Base-by-base conservation (phyloP, 805 yeast species). In the Yamadazyma ubonensis region DNA sequence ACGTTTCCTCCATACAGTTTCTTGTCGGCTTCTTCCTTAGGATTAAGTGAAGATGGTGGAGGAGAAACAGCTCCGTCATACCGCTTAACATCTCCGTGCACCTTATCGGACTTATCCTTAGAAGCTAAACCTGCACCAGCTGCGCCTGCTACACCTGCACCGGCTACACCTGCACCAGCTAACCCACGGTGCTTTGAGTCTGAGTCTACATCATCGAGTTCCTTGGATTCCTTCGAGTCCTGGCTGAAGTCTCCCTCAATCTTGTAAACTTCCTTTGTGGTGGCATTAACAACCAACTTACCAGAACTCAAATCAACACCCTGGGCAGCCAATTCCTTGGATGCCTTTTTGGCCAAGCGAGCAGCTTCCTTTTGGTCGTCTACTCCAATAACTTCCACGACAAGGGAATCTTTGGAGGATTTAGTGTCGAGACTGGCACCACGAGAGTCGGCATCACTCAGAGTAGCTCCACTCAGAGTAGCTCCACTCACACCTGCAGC, bases 361-460 rank as follows among this genome's bases (percentile, higher is more conserved):
- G 60, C 56, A 4, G 69, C 68, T 17, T 47, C 43, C 15, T 50
- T 48, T 23, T 54, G 52, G 45, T 62, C 64, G 2, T 55, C 45
- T 33, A 58, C 59, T 23, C 69, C 70, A 45, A 64, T 52, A 11
- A 64, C 69, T 43, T 64, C 70, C 16, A 64, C 65, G 11, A 39
- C 42, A 12, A 39, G 29, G 18, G 15, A 12, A n/a, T 11, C 16
- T 19, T 4, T 12, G 11, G 21, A 7, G 3, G 30, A 25, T n/a
- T 25, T 17, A 8, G 14, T 14, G 6, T 15, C 18, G 25, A 26
- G 4, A 6, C 17, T 10, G 3, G 20, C 35, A n/a, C 35, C 35
- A 6, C 20, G 17, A 14, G 3, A 5, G n/a, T n/a, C n/a, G 12
- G 27, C 19, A 6, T 32, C 25, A 5, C n/a, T n/a, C n/a, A n/a